phyloP scores from a whole-genome alignment of 2,329 filamentous ascomycete genomes.

The Polychaeton citri region DNA sequence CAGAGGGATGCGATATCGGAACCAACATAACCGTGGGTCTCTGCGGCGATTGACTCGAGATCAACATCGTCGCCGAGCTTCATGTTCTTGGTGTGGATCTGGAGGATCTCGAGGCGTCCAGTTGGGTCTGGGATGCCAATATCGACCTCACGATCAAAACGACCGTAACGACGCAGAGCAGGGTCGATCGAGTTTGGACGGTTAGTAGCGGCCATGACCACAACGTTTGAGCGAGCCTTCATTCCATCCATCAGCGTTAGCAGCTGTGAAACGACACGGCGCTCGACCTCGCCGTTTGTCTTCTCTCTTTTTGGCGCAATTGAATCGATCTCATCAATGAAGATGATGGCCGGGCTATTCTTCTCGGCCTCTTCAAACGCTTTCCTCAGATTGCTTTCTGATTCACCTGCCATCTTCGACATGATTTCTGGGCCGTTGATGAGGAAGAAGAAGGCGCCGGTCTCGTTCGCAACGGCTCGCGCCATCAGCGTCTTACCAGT shows the following conservation, averaged over 20 bases:
- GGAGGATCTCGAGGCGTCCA: slow-evolving; percentile 94
- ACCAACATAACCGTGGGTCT: slow-evolving; percentile 98
- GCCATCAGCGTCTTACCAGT: slow-evolving; percentile 99
- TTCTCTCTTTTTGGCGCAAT: slow-evolving; percentile 99
- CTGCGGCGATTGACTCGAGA: slow-evolving; percentile 86
- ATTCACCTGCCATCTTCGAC: slow-evolving; percentile 99
- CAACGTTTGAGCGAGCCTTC: slow-evolving; percentile 97
- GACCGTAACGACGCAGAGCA: slow-evolving; percentile 90
- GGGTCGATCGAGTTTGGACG: slow-evolving; percentile 97
- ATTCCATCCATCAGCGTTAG: slow-evolving; percentile 98
- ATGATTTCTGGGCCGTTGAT: slow-evolving; percentile 99
- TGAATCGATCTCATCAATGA: slow-evolving; percentile 98
- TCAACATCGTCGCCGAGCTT: slow-evolving; percentile 96
- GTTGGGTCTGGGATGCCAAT: slow-evolving; percentile 97
- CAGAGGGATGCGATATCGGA: slow-evolving; percentile 97
- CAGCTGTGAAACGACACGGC: slow-evolving; percentile 94
- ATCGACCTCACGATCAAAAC: slow-evolving; percentile 97
- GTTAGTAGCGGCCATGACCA: slow-evolving; percentile 99
- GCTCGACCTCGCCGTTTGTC: slow-evolving; percentile 98
- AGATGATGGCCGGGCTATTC: slow-evolving; percentile 98
- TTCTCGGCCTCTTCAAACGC: slow-evolving; percentile 99
- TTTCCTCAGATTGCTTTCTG: slow-evolving; percentile 93
- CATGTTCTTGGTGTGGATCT: slow-evolving; percentile 99
- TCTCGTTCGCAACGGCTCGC: slow-evolving; percentile 96
- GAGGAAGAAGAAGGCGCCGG: slow-evolving; percentile 96